Conservation (phyloP, 2,329 filamentous ascomycete species). For the Xylogone sp. region DNA sequence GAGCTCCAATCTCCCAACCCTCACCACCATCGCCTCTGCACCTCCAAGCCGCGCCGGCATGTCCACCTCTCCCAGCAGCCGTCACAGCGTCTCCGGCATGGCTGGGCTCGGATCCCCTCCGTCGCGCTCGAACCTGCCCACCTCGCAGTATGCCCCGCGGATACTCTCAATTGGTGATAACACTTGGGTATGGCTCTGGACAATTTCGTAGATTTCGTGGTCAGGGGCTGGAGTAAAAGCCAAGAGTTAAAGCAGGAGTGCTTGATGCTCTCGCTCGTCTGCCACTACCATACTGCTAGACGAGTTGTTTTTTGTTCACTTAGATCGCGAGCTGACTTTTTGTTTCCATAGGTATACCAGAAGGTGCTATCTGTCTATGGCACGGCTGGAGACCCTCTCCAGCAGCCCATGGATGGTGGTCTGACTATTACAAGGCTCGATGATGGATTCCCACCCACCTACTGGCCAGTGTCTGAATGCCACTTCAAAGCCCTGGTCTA, state of each 20-base stretch:
- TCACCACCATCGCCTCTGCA: slow-evolving; percentile 37
- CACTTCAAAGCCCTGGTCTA: slow-evolving; percentile 91
- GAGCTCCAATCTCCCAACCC: slow-evolving; percentile 59
- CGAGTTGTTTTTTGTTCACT: too few species aligned
- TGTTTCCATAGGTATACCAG: slow-evolving; percentile 69
- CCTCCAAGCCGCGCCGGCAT: slow-evolving; percentile 42
- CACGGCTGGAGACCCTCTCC: slow-evolving; percentile 69
- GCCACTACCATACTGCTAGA: not conserved
- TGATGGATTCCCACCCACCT: slow-evolving; percentile 76
- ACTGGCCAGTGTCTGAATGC: slow-evolving; percentile 84
- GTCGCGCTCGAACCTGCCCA: slow-evolving; percentile 53
- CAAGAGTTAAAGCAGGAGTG: not conserved
- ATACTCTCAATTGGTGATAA: slow-evolving; percentile 77
- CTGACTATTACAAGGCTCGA: slow-evolving; percentile 78
- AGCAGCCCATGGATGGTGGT: slow-evolving; percentile 70
- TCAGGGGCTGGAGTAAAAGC: too few species aligned
- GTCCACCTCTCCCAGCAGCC: slow-evolving; percentile 39
- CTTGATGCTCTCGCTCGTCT: not conserved
- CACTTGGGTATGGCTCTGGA: slow-evolving; percentile 65
- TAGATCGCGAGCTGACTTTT: slow-evolving; percentile 12
- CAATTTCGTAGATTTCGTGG: too few species aligned
- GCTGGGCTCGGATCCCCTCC: slow-evolving; percentile 55
- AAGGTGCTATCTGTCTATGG: slow-evolving; percentile 82
- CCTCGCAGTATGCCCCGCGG: slow-evolving; percentile 77
- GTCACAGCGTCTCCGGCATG: slow-evolving; percentile 63